phyloP scores from a whole-genome alignment of 345 rosid genomes.

The Cochlearia excelsa region DNA sequence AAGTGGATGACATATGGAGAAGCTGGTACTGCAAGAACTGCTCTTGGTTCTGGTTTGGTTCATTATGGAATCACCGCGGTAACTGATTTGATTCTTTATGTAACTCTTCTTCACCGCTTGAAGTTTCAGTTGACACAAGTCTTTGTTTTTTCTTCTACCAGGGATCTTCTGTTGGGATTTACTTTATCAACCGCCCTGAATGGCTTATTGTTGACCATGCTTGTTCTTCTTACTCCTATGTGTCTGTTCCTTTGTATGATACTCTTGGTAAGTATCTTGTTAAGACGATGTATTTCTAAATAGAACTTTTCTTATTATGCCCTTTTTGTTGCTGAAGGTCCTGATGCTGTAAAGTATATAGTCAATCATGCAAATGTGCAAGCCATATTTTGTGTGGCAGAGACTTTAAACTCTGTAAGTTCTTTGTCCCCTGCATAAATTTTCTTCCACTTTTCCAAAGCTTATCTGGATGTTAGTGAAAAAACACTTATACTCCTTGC shows the following conservation, averaged over 20 bases:
- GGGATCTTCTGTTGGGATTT: constrained; percentile 84
- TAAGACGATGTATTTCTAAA: constrained; percentile 9
- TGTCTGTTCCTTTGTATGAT: constrained; percentile 95
- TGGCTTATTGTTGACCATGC: constrained; percentile 97
- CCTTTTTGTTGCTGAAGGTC: constrained; percentile 53
- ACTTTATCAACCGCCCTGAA: constrained; percentile 93
- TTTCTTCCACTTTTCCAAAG: not conserved
- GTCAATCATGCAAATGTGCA: constrained; percentile 79
- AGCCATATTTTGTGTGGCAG: constrained; percentile 87
- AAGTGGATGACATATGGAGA: constrained; percentile 99
- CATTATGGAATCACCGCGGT: constrained; percentile 72
- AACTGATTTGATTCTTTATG: not conserved
- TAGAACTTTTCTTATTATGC: constrained; percentile 12
- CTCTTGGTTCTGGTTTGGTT: constrained; percentile 77
- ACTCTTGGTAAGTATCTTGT: constrained; percentile 67
- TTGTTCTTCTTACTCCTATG: constrained; percentile 79
- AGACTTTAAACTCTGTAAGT: constrained; percentile 72
- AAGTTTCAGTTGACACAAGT: constrained; percentile 15
- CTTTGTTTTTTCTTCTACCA: constrained; percentile 29
- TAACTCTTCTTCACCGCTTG: not conserved
- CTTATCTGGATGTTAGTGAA: too few relatives aligned
- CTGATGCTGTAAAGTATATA: constrained; percentile 87
- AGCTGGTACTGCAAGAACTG: constrained; percentile 80
- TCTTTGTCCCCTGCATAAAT: constrained; percentile 2
- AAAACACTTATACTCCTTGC: too few relatives aligned